phyloP scores from a whole-genome alignment of 371 early-diverging fungal genomes.

The Funneliformis caledonium region DNA sequence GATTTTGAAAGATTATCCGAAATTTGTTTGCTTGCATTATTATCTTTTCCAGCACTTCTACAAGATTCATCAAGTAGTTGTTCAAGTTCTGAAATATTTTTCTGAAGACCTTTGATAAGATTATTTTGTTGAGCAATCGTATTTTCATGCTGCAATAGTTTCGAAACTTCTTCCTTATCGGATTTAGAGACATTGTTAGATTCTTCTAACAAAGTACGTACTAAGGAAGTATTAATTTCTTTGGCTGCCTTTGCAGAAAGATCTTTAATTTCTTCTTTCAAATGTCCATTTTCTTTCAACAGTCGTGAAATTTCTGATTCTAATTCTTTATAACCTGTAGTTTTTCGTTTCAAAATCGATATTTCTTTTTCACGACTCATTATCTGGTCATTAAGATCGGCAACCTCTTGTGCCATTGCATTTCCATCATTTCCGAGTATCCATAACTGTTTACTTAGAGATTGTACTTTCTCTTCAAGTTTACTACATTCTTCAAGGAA shows the following conservation, averaged over 20 bases:
- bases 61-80: not conserved
- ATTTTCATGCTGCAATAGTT: constrained; percentile 23
- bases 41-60: not conserved
- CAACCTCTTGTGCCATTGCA: not conserved
- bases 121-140: constrained; percentile 35
- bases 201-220: not conserved
- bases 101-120: constrained; percentile 37
- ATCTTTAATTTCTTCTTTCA: not conserved
- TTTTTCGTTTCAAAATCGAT: not conserved
- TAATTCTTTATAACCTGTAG: not conserved
- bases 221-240: not conserved
- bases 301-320: not conserved
- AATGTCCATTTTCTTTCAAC: not conserved
- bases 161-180: not conserved
- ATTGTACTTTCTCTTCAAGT: constrained; percentile 22
- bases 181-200: not conserved
- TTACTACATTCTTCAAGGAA: constrained; percentile 1
- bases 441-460: constrained; percentile 22
- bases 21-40: not conserved
- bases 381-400: constrained; percentile 22
- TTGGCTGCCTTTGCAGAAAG: not conserved
- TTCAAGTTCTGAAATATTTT: constrained; percentile 24
- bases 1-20: not conserved
- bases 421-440: not conserved
- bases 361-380: constrained; percentile 7